These are phyloP conservation scores for Tolypocladium nubicola DNA, from an alignment of 2,329 filamentous ascomycete species.

Conservation along the genomic window DNA sequence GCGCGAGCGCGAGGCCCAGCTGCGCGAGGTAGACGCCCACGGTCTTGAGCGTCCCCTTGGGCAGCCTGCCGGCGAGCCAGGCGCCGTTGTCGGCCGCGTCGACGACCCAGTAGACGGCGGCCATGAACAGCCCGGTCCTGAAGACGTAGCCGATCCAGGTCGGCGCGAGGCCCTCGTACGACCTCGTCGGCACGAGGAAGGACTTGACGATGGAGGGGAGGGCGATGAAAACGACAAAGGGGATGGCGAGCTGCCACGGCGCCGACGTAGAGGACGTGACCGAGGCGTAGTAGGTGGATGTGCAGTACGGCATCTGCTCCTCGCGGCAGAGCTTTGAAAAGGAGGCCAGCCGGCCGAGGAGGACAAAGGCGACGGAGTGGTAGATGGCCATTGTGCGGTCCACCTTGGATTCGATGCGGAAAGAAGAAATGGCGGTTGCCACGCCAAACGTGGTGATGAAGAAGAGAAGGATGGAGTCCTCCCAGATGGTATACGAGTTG, in stretches of 20 bases:
- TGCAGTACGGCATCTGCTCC: constrained; percentile 96
- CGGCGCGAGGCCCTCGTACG: constrained; percentile 77
- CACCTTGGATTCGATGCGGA: constrained; percentile 55
- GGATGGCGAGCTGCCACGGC: constrained; percentile 76
- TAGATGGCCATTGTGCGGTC: constrained; percentile 71
- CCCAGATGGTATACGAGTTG: constrained; percentile 98
- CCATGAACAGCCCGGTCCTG: constrained; percentile 62
- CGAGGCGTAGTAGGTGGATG: constrained; percentile 91
- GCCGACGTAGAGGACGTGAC: constrained; percentile 86
- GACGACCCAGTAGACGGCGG: constrained; percentile 76
- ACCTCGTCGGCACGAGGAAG: constrained; percentile 72
- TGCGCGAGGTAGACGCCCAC: constrained; percentile 71
- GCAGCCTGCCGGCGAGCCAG: constrained; percentile 53
- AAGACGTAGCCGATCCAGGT: constrained; percentile 77
- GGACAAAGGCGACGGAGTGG: constrained; percentile 74
- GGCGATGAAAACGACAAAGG: constrained; percentile 59
- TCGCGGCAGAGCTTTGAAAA: constrained; percentile 90
- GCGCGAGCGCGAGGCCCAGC: constrained; percentile 63
- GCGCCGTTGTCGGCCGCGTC: constrained; percentile 80
- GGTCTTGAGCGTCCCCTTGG: constrained; percentile 58
- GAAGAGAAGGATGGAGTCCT: constrained; percentile 88
- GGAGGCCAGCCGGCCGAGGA: constrained; percentile 70
- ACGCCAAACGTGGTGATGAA: constrained; percentile 83
- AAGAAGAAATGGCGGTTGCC: constrained; percentile 61
- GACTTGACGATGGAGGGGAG: constrained; percentile 68